Evolutionary conservation across 345 rosid genomes (phyloP), one percentile per base, ranked within the genome.

Genomic region (Sisymbrium irio): DNA sequence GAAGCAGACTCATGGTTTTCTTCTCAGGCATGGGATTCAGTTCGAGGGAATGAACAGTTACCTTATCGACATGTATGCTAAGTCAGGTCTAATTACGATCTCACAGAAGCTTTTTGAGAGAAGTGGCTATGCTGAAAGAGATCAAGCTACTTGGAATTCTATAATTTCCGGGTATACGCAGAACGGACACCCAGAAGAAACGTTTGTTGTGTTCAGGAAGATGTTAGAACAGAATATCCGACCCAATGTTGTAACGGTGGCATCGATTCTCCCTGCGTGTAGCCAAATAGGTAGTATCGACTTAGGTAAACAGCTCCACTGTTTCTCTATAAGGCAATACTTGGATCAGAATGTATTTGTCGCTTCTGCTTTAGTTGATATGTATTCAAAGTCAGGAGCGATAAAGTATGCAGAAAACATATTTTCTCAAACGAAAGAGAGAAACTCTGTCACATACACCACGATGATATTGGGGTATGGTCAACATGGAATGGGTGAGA

Each of bases 111-210:
- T 90, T 39, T 90, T 89, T 77, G 82, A 76, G 80, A 77, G 65
- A 45, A 72, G 73, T 37, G 49, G 42, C 60, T 28, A 59, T 44
- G 65, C 30, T 18, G 81, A 74, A 65, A 74, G 79, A 77, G 97
- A 93, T 83, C 93, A 84, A 65, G 93, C 96, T 71, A 89, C 89
- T 19, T 93, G 96, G 97, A 93, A 93, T 74, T 82, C 97, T 44
- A 87, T 90, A 91, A 78, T 93, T 76, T 83, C 92, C 54, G 98
- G 98, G 40, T 91, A 83, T 78, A 81, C 89, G 0, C 97, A 89
- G 73, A 87, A 89, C 67, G 91, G 85, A 55, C 77, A 81, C 72
- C 60, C 73, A 37, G 86, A 83, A 60, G 91, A 90, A 68, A 86
- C 88, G 13, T 84, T 90, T 64, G 54, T 33, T 62, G 80, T 81